Conservation (phyloP, 257 asterid species). For the Paraleonurus japonicus region DNA sequence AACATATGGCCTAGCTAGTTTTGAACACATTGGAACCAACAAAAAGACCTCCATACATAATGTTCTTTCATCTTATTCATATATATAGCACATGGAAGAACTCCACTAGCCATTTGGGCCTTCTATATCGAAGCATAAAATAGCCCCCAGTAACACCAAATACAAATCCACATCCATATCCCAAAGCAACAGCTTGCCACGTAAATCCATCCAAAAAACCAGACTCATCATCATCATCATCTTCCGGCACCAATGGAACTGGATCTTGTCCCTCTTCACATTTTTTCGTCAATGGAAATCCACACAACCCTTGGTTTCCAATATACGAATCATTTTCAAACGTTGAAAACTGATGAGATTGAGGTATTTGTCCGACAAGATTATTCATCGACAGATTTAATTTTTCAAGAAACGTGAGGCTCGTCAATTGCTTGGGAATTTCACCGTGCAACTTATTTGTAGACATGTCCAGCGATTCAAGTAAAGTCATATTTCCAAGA, state of each 20-base stretch:
- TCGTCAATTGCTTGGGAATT: not conserved
- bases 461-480: not conserved
- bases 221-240: constrained; percentile 4
- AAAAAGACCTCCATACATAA: not conserved
- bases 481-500: not conserved
- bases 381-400: not conserved
- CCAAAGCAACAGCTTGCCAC: constrained; percentile 30
- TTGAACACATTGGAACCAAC: not conserved
- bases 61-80: not conserved
- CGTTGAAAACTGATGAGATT: not conserved
- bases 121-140: constrained; percentile 12
- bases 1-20: too few relatives aligned
- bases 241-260: not conserved
- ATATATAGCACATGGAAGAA: not conserved
- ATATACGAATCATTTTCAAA: not conserved
- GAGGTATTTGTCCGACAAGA: not conserved
- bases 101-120: not conserved
- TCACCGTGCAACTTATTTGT: not conserved
- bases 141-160: constrained; percentile 19
- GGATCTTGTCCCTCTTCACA: not conserved
- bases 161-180: constrained; percentile 30
- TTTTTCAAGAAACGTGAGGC: not conserved
- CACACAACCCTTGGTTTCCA: not conserved
- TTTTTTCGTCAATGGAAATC: not conserved
- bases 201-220: constrained; percentile 16